Base-by-base conservation (phyloP, 2,329 filamentous ascomycete genomes). In the Trichophyton benhamiae region DNA sequence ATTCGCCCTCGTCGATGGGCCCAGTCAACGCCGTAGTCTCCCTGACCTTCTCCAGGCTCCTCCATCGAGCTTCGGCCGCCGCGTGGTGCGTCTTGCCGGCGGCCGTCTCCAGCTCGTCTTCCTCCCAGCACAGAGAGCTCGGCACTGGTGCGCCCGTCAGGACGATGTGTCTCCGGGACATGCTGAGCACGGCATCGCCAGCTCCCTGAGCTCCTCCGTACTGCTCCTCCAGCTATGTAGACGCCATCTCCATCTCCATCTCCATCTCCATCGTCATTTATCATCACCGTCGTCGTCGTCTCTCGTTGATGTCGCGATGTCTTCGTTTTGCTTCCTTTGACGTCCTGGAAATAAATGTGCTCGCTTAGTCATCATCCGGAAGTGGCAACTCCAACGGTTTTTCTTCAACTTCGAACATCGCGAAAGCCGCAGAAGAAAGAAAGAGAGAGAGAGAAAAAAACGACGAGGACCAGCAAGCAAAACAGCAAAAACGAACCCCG, bases 81-180 rank as follows among this genome's bases (percentile, higher is more conserved):
- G 20, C n/a, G 15, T 41, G 17, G 46, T 22, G 9, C 13, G 20
- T 8, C 8, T 22, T 49, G 46, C 20, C 5, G 20, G 3, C 3
- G 8, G 48, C 48, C 30, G 48, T 22, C 15, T 13, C 17, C 44
- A 89, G 77, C n/a, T 70, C 67, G 1, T 72, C 66, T 11, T 80
- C 70, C 53, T 78, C 71, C 82, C 85, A 88, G 46, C 79, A 72
- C 22, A 89, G 76, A 25, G 75, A 72, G 8, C 72, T 73, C 33
- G 74, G 69, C 38, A 79, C 72, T 1, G 87, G 87, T n/a, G 86
- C 84, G 25, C 87, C 87, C 60, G 80, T 78, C 61, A 85, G 72
- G 63, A 83, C 77, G 60, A 83, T 78, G 66, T 67, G 65, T 61
- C 67, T 73, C 52, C 52, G 62, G 30, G 69, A 58, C 72, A 75